These are phyloP conservation scores for Aspergillus novoparasiticus DNA, from an alignment of 2,329 filamentous ascomycete genomes.

Conservation along the genomic window DNA sequence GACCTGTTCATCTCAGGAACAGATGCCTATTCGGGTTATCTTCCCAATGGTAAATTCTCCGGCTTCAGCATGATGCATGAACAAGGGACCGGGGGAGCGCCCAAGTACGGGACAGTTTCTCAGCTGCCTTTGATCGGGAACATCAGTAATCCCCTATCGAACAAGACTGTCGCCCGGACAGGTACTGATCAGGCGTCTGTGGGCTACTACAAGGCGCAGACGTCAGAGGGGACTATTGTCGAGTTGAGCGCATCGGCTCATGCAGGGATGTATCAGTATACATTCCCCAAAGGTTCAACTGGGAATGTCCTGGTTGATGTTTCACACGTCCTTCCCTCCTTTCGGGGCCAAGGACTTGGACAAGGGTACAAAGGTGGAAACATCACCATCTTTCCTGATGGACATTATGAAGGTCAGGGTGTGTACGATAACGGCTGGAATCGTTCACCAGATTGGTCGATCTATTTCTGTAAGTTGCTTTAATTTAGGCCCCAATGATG, in stretches of 20 bases:
- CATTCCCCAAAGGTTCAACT: constrained; percentile 50
- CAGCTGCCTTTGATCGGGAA: constrained; percentile 59
- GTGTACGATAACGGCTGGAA: constrained; percentile 71
- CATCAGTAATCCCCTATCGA: constrained; percentile 57
- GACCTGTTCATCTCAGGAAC: constrained; percentile 38
- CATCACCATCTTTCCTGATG: constrained; percentile 54
- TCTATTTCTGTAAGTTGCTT: constrained; percentile 30
- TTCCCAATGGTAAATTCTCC: constrained; percentile 53
- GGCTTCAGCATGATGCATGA: constrained; percentile 68
- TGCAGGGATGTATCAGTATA: constrained; percentile 59
- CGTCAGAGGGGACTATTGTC: constrained; percentile 59
- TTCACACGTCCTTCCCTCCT: constrained; percentile 67
- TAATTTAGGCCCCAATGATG: background rate
- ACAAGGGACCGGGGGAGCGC: constrained; percentile 67
- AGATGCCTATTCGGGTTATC: constrained; percentile 48
- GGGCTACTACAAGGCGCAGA: constrained; percentile 62
- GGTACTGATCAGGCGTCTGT: constrained; percentile 56
- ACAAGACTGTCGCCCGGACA: constrained; percentile 59
- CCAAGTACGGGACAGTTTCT: constrained; percentile 69
- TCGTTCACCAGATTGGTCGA: constrained; percentile 55
- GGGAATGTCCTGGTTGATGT: constrained; percentile 63
- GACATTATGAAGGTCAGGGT: constrained; percentile 62
- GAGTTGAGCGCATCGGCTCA: constrained; percentile 61
- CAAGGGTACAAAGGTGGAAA: constrained; percentile 65
- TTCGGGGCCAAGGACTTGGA: constrained; percentile 61